A percentile compares a stretch with the other conserved stretches of the same genome.
phyloP scores from a whole-genome alignment of 2,329 filamentous ascomycete genomes.

The Davidsoniella neocaledoniae region DNA sequence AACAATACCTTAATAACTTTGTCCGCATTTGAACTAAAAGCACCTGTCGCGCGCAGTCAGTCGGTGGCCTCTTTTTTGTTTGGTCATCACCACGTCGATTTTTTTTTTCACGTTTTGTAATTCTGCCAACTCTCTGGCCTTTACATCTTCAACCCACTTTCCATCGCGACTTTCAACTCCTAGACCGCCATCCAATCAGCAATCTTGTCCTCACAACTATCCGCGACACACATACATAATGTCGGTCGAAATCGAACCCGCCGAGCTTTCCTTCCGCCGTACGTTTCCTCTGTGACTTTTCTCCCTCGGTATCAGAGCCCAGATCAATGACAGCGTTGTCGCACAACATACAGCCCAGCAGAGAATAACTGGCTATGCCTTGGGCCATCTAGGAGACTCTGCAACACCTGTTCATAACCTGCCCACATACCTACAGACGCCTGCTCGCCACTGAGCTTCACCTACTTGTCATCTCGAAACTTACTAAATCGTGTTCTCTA shows the following conservation, averaged over 20 bases:
- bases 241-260: conserved; percentile 86
- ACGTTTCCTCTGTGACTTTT: conserved; percentile 23
- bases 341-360: background rate
- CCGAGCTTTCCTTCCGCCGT: conserved; percentile 90
- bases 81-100: conserved; percentile 8
- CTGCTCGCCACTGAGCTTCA: background rate
- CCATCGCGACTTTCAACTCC: background rate
- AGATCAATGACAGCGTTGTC: conserved; percentile 1
- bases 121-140: background rate
- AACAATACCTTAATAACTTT: no score
- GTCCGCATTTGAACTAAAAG: no score
- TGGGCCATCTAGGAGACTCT: background rate
- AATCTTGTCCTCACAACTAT: conserved; percentile 1
- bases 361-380: background rate
- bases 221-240: conserved; percentile 33
- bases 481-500: background rate
- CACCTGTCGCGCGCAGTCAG: no score
- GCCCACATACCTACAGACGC: conserved; percentile 8
- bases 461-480: no score
- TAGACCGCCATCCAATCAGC: background rate
- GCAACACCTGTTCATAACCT: conserved; percentile 9
- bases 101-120: conserved; percentile 3
- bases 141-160: background rate
- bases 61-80: conserved; percentile 11
- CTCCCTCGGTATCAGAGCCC: background rate